These are phyloP conservation scores for Microbotryum violaceum DNA, from an alignment of 1,284 basidiomycete genomes.

Conservation along the genomic window DNA sequence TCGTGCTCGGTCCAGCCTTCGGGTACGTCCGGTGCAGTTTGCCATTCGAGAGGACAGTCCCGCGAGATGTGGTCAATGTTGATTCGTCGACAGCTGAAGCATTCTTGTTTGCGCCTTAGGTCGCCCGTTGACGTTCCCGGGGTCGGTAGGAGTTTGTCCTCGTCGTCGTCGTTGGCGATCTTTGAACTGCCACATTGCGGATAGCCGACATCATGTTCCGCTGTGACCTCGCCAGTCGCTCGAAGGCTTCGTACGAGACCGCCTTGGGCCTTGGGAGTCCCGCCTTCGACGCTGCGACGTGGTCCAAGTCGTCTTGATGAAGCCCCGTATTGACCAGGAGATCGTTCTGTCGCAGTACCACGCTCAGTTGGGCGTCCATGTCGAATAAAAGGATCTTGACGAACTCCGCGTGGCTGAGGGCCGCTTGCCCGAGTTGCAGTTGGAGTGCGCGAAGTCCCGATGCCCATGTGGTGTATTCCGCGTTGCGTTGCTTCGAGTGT, in stretches of 20 bases:
- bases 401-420: neutral
- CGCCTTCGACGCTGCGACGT: neutral
- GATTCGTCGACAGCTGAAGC: slow-evolving; percentile 4
- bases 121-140: neutral
- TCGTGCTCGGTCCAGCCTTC: neutral
- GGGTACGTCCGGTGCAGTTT: neutral
- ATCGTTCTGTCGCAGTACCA: neutral
- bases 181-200: too few relatives aligned
- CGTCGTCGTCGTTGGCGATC: neutral
- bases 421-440: neutral
- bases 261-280: neutral
- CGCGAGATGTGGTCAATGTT: neutral
- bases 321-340: neutral
- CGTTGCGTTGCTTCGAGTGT: neutral
- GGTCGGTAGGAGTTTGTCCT: slow-evolving; percentile 1
- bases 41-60: neutral
- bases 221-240: neutral
- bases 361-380: slow-evolving; percentile 6
- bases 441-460: neutral
- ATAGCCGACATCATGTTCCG: neutral
- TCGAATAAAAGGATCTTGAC: slow-evolving; percentile 4
- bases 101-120: neutral
- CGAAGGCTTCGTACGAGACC: slow-evolving; percentile 3
- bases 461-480: neutral
- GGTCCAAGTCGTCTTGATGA: neutral